These are phyloP conservation scores for Amanita fuliginea DNA, from an alignment of 768 basidiomycete genomes.

Conservation along the genomic window DNA sequence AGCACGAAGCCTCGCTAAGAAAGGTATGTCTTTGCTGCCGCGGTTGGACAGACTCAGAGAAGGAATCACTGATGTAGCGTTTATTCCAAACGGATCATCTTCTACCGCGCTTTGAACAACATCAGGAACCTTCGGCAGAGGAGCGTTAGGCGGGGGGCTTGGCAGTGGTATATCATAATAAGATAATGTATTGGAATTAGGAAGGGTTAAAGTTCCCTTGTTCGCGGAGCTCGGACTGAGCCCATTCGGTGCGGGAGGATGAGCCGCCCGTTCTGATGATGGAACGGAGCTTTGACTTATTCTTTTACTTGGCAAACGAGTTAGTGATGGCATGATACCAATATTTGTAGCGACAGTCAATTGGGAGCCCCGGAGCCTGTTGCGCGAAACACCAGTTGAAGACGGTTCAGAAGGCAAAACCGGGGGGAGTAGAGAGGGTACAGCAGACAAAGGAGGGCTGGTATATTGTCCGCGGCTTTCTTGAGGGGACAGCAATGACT, in stretches of 20 bases:
- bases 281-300: not conserved
- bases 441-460: not conserved
- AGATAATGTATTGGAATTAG: conserved; percentile 29
- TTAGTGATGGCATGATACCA: not conserved
- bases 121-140: conserved; percentile 27
- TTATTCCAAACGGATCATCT: conserved; percentile 1
- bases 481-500: not conserved
- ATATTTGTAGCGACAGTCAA: not conserved
- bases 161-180: conserved; percentile 42
- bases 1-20: conserved; percentile 2
- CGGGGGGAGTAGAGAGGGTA: not conserved
- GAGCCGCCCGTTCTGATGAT: conserved; percentile 22
- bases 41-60: conserved; percentile 10
- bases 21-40: conserved; percentile 35
- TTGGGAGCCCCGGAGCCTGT: not conserved
- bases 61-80: conserved; percentile 4
- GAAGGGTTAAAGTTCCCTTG: conserved; percentile 10
- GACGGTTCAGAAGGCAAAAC: not conserved
- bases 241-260: conserved; percentile 15
- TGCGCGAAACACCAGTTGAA: not conserved
- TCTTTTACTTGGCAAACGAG: not conserved
- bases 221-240: not conserved
- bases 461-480: not conserved
- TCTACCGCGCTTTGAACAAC: not conserved
- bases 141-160: conserved; percentile 35